These are phyloP conservation scores for Citrus reticulata DNA, from an alignment of 345 rosid species.

Conservation along the genomic window DNA sequence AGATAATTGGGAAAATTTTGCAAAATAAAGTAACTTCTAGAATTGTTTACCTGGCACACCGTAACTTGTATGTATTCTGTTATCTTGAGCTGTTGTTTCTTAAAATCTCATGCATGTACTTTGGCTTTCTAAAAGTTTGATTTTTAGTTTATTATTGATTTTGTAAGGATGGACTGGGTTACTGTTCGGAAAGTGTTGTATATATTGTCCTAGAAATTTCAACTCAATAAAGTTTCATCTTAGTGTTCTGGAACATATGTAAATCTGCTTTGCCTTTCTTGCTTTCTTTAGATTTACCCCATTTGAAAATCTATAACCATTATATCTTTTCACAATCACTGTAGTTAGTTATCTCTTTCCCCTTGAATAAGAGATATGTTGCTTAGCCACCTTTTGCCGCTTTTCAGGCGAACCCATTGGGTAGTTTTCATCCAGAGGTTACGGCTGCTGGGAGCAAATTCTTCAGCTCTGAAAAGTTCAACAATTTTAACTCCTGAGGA, in stretches of 20 bases:
- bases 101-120: conserved; percentile 8
- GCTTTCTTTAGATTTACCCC: not conserved
- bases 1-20: conserved; percentile 67
- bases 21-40: conserved; percentile 65
- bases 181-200: not conserved
- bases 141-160: conserved; percentile 3
- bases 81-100: not conserved
- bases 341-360: not conserved
- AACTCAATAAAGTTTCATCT: not conserved
- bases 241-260: not conserved
- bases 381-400: conserved; percentile 6
- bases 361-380: not conserved
- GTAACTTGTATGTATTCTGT: conserved; percentile 57
- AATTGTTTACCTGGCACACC: conserved; percentile 64
- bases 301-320: not conserved
- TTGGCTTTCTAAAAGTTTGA: not conserved
- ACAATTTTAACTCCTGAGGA: conserved; percentile 35
- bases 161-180: not conserved
- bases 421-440: conserved; percentile 54
- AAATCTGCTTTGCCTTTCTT: not conserved
- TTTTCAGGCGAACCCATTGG: conserved; percentile 69
- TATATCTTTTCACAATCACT: not conserved
- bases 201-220: not conserved
- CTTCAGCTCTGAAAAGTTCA: conserved; percentile 59
- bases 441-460: conserved; percentile 50